Conservation (phyloP, 2,329 filamentous ascomycete species). For the Aspergillus alliaceus region DNA sequence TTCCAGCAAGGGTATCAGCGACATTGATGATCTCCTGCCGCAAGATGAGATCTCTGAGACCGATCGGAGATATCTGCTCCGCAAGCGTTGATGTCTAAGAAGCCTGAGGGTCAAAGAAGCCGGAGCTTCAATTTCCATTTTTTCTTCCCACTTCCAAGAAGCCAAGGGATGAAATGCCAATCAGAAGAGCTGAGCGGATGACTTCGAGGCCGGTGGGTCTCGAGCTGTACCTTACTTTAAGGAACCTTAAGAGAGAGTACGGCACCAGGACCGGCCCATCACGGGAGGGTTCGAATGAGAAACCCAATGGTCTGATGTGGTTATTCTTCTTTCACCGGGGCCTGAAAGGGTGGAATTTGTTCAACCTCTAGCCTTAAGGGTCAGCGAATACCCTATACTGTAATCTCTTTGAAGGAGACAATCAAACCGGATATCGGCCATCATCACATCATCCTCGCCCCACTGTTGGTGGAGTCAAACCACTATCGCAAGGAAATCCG, state of each 20-base stretch:
- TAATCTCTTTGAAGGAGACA: neutral
- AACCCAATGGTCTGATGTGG: neutral
- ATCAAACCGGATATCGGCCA: neutral
- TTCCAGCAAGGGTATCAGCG: too few relatives aligned
- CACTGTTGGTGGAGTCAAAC: neutral
- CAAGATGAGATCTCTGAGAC: constrained; percentile 2
- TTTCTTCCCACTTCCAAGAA: constrained; percentile 7
- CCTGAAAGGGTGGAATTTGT: neutral
- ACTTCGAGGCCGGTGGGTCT: constrained; percentile 17
- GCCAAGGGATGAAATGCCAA: constrained; percentile 11
- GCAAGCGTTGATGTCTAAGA: constrained; percentile 10
- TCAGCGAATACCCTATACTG: neutral
- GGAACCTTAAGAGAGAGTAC: constrained; percentile 9
- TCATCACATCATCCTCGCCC: neutral
- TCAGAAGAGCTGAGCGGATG: constrained; percentile 12
- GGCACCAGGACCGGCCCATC: neutral
- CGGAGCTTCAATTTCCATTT: constrained; percentile 8
- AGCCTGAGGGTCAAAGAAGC: constrained; percentile 4
- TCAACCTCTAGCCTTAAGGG: neutral
- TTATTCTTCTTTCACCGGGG: neutral
- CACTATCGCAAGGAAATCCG: neutral
- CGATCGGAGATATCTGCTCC: constrained; percentile 22
- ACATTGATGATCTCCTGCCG: neutral
- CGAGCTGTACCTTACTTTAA: constrained; percentile 1
- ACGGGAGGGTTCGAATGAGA: neutral